phyloP scores from a whole-genome alignment of 75 land plant genomes.

The Ceratopteris richardii region DNA sequence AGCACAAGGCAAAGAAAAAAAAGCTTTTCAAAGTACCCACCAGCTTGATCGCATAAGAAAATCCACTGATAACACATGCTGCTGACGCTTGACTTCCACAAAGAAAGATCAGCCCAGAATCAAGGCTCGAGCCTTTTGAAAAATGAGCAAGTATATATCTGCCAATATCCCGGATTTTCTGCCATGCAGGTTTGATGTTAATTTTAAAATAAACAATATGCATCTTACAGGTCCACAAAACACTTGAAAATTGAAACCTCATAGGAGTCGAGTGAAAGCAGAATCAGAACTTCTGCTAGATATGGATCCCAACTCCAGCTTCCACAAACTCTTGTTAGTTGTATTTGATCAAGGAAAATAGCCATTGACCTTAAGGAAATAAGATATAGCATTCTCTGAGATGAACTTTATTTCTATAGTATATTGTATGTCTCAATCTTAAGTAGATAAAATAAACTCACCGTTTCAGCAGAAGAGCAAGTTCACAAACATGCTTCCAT shows the following conservation, averaged over 20 bases:
- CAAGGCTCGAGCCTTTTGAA: slow-evolving; percentile 45
- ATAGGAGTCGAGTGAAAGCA: slow-evolving; percentile 57
- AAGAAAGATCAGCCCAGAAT: slow-evolving; percentile 64
- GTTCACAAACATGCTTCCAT: slow-evolving; percentile 30
- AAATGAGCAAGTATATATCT: slow-evolving; percentile 49
- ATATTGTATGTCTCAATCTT: background rate
- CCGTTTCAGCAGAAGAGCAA: slow-evolving; percentile 63
- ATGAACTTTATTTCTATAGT: background rate
- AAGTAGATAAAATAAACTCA: slow-evolving; percentile 2
- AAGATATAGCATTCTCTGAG: slow-evolving; percentile 1
- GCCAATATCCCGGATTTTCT: slow-evolving; percentile 47
- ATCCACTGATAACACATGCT: slow-evolving; percentile 40
- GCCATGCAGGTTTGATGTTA: slow-evolving; percentile 3
- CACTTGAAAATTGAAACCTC: slow-evolving; percentile 35
- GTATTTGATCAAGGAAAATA: slow-evolving; percentile 36
- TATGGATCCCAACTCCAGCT: slow-evolving; percentile 86
- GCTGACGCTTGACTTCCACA: slow-evolving; percentile 40
- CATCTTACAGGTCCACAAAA: too few species aligned
- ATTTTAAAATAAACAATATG: background rate
- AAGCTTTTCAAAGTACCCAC: slow-evolving; percentile 22
- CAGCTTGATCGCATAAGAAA: slow-evolving; percentile 58
- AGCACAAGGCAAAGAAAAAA: too few species aligned
- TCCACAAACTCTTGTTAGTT: slow-evolving; percentile 31
- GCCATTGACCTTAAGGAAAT: slow-evolving; percentile 51
- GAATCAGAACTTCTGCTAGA: slow-evolving; percentile 71